Percentiles rank a stretch among this genome's conserved stretches.
Evolutionary conservation across 352 stramenopile genomes (phyloP).

Genomic region (Phytophthora citrophthora): DNA sequence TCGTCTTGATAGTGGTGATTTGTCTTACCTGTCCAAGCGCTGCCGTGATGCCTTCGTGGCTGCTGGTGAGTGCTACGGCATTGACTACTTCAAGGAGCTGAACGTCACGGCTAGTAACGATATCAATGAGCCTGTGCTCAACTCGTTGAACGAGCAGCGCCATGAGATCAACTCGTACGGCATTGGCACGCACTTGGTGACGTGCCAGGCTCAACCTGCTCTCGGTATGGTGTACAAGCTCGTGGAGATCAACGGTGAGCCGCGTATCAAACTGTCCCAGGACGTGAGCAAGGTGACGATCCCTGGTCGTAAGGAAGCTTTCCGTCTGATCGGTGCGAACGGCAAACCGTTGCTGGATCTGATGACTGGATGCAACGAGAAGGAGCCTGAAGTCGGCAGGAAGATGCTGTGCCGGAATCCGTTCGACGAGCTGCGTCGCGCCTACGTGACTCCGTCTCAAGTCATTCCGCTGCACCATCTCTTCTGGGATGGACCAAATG

Average conservation of each 20-base stretch:
- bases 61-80: constrained; percentile 56
- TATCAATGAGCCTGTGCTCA: constrained; percentile 98
- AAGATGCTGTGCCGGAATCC: constrained; percentile 95
- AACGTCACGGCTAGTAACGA: constrained; percentile 99
- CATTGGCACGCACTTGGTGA: constrained; percentile 97
- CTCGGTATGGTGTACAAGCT: constrained; percentile 99
- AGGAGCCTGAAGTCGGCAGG: constrained; percentile 78
- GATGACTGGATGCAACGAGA: constrained; percentile 89
- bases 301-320: constrained; percentile 90
- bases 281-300: constrained; percentile 97
- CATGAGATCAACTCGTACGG: constrained; percentile 97
- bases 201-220: constrained; percentile 98
- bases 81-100: constrained; percentile 83
- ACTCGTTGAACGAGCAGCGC: constrained; percentile 94
- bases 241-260: constrained; percentile 95
- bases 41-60: constrained; percentile 73
- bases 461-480: constrained; percentile 92
- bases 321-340: constrained; percentile 90
- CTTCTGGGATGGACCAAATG: constrained; percentile 91
- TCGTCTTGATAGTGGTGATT: constrained; percentile 98
- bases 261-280: constrained; percentile 98
- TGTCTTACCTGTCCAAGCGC: constrained; percentile 95
- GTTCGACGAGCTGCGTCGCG: constrained; percentile 95
- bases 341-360: constrained; percentile 91
- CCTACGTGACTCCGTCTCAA: constrained; percentile 91